Conservation (phyloP, 1,284 basidiomycete species). For the Ceratobasidium sp. region DNA sequence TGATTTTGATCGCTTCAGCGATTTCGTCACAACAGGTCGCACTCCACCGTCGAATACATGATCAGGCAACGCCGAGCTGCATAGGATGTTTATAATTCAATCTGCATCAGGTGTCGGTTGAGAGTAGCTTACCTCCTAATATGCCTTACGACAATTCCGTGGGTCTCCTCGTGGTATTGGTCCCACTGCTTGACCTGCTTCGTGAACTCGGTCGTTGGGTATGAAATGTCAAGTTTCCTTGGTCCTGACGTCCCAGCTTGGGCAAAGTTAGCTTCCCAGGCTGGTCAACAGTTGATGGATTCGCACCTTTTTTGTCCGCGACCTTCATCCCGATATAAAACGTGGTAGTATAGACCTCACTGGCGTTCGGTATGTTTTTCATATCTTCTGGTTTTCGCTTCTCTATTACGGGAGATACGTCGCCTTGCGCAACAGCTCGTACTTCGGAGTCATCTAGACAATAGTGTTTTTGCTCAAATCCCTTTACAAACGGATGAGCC, state of each 20-base stretch:
- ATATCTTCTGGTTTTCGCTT: conserved; percentile 85
- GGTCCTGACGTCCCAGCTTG: conserved; percentile 76
- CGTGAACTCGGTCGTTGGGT: conserved; percentile 97
- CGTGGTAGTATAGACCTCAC: conserved; percentile 89
- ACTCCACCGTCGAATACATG: conserved; percentile 86
- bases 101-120: not conserved
- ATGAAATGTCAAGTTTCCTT: conserved; percentile 93
- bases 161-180: conserved; percentile 89
- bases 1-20: conserved; percentile 75
- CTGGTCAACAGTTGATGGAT: not conserved
- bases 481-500: conserved; percentile 96
- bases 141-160: conserved; percentile 95
- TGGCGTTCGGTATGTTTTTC: conserved; percentile 79
- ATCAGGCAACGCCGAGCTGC: conserved; percentile 79
- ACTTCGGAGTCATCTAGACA: conserved; percentile 91
- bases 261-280: not conserved
- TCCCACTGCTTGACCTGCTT: conserved; percentile 97
- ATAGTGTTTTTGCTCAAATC: conserved; percentile 88
- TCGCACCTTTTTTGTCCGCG: conserved; percentile 88
- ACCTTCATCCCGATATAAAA: conserved; percentile 98
- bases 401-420: conserved; percentile 77
- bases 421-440: conserved; percentile 89
- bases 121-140: conserved; percentile 83
- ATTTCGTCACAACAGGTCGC: conserved; percentile 71
- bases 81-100: not conserved